A percentile compares a stretch with the other conserved stretches of the same genome.
Evolutionary conservation across 2,329 filamentous ascomycete species (phyloP).

Genomic region (Bertia moriformis): DNA sequence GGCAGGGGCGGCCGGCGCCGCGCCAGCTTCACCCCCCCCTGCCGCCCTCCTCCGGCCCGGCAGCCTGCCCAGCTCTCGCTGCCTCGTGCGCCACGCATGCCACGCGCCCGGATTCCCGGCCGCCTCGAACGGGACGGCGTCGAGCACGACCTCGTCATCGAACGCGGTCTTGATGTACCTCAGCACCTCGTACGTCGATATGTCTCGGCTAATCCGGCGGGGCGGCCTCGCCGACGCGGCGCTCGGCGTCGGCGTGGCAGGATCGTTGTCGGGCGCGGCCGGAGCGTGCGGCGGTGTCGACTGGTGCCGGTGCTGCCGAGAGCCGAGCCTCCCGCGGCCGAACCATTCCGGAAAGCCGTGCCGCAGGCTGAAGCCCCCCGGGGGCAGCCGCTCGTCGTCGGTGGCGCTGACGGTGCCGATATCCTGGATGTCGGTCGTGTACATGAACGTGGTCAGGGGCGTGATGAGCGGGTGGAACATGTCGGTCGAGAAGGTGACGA

Average conservation of each 20-base stretch:
- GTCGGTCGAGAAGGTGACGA: slow-evolving; percentile 79
- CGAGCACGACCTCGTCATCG: slow-evolving; percentile 61
- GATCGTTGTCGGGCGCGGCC: too few relatives aligned
- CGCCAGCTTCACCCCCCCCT: too few relatives aligned
- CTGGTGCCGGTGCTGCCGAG: slow-evolving; percentile 8
- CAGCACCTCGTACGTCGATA: slow-evolving; percentile 54
- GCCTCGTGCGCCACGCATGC: slow-evolving; percentile 78
- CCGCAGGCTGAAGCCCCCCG: slow-evolving; percentile 76
- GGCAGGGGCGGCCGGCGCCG: slow-evolving; percentile 7
- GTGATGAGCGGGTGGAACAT: slow-evolving; percentile 91
- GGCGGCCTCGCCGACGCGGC: not conserved
- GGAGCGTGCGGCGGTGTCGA: not conserved
- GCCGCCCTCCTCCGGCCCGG: slow-evolving; percentile 3
- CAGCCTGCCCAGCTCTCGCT: too few relatives aligned
- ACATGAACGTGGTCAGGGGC: slow-evolving; percentile 85
- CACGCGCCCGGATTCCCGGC: slow-evolving; percentile 84
- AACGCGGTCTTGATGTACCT: slow-evolving; percentile 74
- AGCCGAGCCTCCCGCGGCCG: too few relatives aligned
- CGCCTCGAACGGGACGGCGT: slow-evolving; percentile 64
- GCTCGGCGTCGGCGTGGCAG: not conserved
- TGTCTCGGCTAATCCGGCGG: slow-evolving; percentile 15
- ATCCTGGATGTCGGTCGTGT: slow-evolving; percentile 65
- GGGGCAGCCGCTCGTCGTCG: slow-evolving; percentile 69
- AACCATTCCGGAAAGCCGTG: slow-evolving; percentile 91
- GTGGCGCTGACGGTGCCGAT: slow-evolving; percentile 68